Evolutionary conservation across 2,329 filamentous ascomycete genomes (phyloP), one percentile per base, ranked within the genome.

Genomic region (Stagonosporopsis tanaceti): DNA sequence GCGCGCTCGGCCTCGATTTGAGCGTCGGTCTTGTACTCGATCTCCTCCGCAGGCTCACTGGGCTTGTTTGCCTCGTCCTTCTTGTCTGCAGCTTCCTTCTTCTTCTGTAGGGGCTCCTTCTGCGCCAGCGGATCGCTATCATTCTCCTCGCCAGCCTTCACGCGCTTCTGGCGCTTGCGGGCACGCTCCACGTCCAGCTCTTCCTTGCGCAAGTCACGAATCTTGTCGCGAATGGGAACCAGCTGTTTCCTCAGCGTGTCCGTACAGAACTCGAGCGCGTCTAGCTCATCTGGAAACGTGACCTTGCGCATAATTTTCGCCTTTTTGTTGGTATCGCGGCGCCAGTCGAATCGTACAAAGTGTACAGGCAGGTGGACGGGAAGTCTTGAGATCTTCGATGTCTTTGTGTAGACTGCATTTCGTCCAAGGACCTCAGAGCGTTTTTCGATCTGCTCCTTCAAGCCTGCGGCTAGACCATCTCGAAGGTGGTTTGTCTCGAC

Each of bases 281-380:
- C 95, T 32, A 99, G 82, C 78, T 99, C 95, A 47, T 91, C 88
- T 6, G 94, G 94, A 75, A 99, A 99, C 0, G 92, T 94, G 55
- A 99, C 95, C 80, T 98, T 99, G 75, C 93, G 91, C 91, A 99
- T 94, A 69, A 99, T 99, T 84, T 99, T 99, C 65, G 94, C 93
- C 84, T 99, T 99, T 82, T 98, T 98, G 78, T 96, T 90, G 3
- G 92, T 93, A 66, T 96, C 92, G 44, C 90, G 88, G 74, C 96
- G 94, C 95, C 95, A 99, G 81, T 94, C 97, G 81, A 99, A 99
- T 63, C 95, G 92, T 54, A 99, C 91, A 76, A 99, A 97, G 78
- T 99, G 95, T 4, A 99, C 92, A 0, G 95, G 95, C 41, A 99
- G 84, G 75, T 99, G 97, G 77, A 97, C 96, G 17, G 95, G 95